phyloP scores from a whole-genome alignment of 2,329 filamentous ascomycete species.

The Chaetothyriales sp. region DNA sequence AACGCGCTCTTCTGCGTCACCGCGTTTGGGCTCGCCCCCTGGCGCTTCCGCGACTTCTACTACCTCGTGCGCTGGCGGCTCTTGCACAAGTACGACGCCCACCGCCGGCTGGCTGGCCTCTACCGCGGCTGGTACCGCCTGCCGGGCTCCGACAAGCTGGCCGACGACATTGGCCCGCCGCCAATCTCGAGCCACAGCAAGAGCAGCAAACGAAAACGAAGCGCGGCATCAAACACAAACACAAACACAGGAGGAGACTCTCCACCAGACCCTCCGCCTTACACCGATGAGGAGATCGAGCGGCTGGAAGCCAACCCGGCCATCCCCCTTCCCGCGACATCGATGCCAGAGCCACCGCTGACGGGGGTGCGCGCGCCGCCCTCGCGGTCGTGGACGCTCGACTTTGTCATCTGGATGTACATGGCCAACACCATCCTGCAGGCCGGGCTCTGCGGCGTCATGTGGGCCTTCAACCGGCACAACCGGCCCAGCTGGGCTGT shows the following conservation, averaged over 20 bases:
- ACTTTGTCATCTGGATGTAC: conserved; percentile 65
- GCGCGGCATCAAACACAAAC: conserved; percentile 2
- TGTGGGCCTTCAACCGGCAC: conserved; percentile 66
- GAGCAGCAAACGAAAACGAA: too few relatives aligned
- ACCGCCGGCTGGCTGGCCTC: conserved; percentile 57
- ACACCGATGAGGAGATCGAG: conserved; percentile 35
- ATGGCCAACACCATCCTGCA: conserved; percentile 68
- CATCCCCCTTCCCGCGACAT: conserved; percentile 49
- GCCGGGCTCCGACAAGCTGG: conserved; percentile 46
- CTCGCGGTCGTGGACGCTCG: conserved; percentile 59
- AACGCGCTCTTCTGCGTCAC: conserved; percentile 79
- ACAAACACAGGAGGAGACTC: conserved; percentile 9
- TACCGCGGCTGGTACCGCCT: conserved; percentile 64
- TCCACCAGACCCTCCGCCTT: conserved; percentile 5
- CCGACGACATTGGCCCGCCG: conserved; percentile 20
- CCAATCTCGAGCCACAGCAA: conserved; percentile 9
- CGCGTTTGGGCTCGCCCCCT: conserved; percentile 68
- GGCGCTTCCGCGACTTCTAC: conserved; percentile 68
- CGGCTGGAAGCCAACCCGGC: conserved; percentile 34
- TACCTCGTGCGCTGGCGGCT: conserved; percentile 53
- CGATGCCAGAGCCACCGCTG: conserved; percentile 51
- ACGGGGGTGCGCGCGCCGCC: conserved; percentile 55
- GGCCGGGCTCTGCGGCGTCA: conserved; percentile 55
- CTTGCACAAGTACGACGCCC: conserved; percentile 35
- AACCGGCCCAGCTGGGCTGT: conserved; percentile 66